phyloP scores from a whole-genome alignment of 164 flowering plant genomes.

The Vitis amurensis region DNA sequence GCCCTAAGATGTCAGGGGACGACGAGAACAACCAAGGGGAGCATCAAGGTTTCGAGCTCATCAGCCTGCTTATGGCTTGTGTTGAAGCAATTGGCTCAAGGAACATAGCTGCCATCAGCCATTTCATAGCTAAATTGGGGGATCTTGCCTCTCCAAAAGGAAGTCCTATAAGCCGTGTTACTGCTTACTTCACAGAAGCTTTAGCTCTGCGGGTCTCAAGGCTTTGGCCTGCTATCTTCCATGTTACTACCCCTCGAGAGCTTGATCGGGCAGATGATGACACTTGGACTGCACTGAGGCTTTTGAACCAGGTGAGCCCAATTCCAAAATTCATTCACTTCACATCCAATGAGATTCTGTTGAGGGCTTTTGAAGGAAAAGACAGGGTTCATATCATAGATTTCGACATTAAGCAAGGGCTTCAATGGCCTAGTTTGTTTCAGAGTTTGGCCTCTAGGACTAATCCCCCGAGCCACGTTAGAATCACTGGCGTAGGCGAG shows the following conservation, averaged over 20 bases:
- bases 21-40: constrained; percentile 27
- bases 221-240: constrained; percentile 89
- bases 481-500: constrained; percentile 91
- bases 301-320: constrained; percentile 81
- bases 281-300: constrained; percentile 55
- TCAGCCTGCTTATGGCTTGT: constrained; percentile 65
- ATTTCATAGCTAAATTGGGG: constrained; percentile 65
- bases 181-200: constrained; percentile 86
- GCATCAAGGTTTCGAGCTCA: constrained; percentile 70
- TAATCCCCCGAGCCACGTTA: constrained; percentile 79
- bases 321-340: constrained; percentile 86
- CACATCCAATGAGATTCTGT: constrained; percentile 82
- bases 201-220: constrained; percentile 64
- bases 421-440: constrained; percentile 91
- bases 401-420: constrained; percentile 93
- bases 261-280: constrained; percentile 63
- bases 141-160: constrained; percentile 86
- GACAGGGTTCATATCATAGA: constrained; percentile 88
- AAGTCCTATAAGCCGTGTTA: constrained; percentile 56
- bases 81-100: constrained; percentile 68
- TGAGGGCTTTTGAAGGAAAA: constrained; percentile 89
- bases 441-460: constrained; percentile 81
- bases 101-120: constrained; percentile 54
- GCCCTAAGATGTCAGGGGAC: constrained; percentile 11
- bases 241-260: constrained; percentile 60